A percentile compares a stretch with the other conserved stretches of the same genome.
Evolutionary conservation across 805 yeast genomes (phyloP).

Genomic region (Wickerhamia fluorescens): DNA sequence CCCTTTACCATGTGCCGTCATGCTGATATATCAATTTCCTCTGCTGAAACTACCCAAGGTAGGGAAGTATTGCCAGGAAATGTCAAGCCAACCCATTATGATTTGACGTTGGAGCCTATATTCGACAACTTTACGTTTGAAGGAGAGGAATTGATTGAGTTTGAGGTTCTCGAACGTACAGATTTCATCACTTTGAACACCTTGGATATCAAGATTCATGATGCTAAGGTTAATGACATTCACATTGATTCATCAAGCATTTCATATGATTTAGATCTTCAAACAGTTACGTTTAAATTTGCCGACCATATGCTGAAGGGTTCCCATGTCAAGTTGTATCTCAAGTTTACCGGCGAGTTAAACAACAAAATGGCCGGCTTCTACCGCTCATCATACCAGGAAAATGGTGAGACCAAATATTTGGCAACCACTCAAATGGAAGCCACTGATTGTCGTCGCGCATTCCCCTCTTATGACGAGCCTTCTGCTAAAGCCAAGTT

Average conservation of each 20-base stretch:
- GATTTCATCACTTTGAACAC: slow-evolving; percentile 49
- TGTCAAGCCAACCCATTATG: slow-evolving; percentile 36
- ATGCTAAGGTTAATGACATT: slow-evolving; percentile 34
- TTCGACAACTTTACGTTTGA: slow-evolving; percentile 51
- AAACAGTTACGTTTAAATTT: slow-evolving; percentile 34
- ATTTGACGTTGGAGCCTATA: slow-evolving; percentile 34
- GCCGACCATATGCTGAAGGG: slow-evolving; percentile 29
- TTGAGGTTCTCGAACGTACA: slow-evolving; percentile 44
- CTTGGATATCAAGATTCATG: slow-evolving; percentile 55
- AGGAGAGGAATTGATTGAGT: slow-evolving; percentile 49
- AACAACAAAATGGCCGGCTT: slow-evolving; percentile 81
- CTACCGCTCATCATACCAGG: slow-evolving; percentile 61
- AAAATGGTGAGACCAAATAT: slow-evolving; percentile 58
- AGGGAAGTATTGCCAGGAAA: slow-evolving; percentile 39
- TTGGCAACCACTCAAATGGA: slow-evolving; percentile 84
- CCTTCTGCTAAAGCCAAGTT: slow-evolving; percentile 74
- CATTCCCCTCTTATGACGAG: slow-evolving; percentile 83
- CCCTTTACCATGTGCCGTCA: no score
- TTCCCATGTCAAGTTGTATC: slow-evolving; percentile 36
- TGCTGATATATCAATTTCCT: no score
- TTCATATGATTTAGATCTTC: slow-evolving; percentile 29
- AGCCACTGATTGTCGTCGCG: slow-evolving; percentile 80
- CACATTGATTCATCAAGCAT: slow-evolving; percentile 12
- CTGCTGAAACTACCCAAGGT: slow-evolving; percentile 6
- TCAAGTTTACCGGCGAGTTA: slow-evolving; percentile 55